Evolutionary conservation across 2,329 filamentous ascomycete species (phyloP), one percentile per base, ranked within the genome.

Genomic region (Fusarium keratoplasticum): DNA sequence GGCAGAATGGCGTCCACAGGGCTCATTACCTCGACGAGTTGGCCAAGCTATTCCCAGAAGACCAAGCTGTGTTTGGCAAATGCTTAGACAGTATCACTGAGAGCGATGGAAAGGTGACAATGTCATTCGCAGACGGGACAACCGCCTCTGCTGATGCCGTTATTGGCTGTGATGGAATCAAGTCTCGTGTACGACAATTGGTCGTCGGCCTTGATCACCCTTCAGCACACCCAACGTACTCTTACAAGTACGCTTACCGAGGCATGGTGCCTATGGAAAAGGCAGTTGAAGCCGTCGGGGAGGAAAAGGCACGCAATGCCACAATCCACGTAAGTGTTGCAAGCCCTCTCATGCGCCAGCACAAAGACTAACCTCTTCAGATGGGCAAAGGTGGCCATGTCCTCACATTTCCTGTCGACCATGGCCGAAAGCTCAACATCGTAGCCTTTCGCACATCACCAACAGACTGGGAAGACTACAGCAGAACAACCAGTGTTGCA

Each of bases 161-260:
- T 0, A 82, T 93, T 54, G 91, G 89, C 0, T 91, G 89, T 72
- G 91, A 93, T 78, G 91, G 91, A 0, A 91, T 93, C 76, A 92
- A 92, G 78, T 89, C 88, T 10, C 81, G 82, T 18, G 85, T 88
- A 1, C 81, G 90, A 2, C 77, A 86, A 33, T 77, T 88, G 8
- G 79, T 92, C 10, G 80, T 90, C 0, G 87, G 86, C 0, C 75
- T 82, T 1, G 75, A 81, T 18, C 67, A 80, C 79, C 84, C 62
- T 76, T 85, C 29, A 58, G 83, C 61, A 76, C 86, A 1, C 74
- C 83, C 81, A 0, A 69, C 76, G 0, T 92, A 89, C 69, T 86
- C 86, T 0, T 85, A 87, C 22, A 89, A 90, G 75, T 89, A 90
- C 76, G 90, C 88, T 0, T 92, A 91, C 73, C 84, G 91, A 0